These are phyloP conservation scores for Phaffia australis DNA, from an alignment of 768 basidiomycete species.

Conservation along the genomic window DNA sequence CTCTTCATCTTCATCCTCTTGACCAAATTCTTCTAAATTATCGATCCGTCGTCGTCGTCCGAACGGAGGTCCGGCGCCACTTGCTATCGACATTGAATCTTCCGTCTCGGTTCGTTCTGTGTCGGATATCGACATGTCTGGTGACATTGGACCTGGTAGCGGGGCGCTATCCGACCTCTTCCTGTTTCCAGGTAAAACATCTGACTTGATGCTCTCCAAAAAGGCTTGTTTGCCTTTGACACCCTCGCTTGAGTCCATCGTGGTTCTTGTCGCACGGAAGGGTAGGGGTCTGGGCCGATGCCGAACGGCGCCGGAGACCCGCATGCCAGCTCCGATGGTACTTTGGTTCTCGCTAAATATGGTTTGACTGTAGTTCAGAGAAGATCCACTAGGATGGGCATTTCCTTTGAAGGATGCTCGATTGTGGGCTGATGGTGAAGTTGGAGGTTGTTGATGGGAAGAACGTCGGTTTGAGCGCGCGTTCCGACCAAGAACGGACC, in stretches of 20 bases:
- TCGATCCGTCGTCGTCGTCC: not conserved
- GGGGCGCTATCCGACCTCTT: no score
- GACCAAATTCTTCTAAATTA: slow-evolving; percentile 5
- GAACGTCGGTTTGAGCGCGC: not conserved
- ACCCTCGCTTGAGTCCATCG: not conserved
- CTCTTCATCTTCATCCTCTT: slow-evolving; percentile 20
- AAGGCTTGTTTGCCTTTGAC: not conserved
- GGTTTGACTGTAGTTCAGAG: slow-evolving; percentile 16
- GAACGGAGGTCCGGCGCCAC: not conserved
- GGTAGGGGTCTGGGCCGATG: not conserved
- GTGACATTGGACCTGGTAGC: no score
- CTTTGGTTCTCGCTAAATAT: slow-evolving; percentile 13
- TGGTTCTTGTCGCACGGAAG: not conserved
- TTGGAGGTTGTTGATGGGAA: slow-evolving; percentile 11
- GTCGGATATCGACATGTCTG: no score
- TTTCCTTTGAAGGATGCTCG: not conserved
- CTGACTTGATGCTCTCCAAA: not conserved
- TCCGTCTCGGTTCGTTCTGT: no score
- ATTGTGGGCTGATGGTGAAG: not conserved
- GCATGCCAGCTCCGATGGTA: slow-evolving; percentile 13
- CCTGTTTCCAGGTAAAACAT: not conserved
- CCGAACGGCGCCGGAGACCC: slow-evolving; percentile 14
- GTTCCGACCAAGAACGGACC: slow-evolving; percentile 11
- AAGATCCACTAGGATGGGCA: slow-evolving; percentile 3
- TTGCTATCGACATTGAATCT: no score